Conservation (phyloP, 768 basidiomycete genomes). For the Lentinula sp. region DNA sequence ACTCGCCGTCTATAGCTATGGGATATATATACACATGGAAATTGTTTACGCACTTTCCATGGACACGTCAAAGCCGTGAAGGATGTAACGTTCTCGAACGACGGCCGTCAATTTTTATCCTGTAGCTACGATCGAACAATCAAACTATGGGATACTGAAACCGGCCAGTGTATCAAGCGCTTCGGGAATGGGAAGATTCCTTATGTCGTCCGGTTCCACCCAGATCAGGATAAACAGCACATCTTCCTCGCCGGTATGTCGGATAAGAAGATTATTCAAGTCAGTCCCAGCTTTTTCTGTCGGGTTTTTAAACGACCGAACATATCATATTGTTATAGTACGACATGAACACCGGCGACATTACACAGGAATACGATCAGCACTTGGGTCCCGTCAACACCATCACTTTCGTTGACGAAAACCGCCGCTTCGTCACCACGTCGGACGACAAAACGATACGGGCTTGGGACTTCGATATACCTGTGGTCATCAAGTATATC, state of each 20-base stretch:
- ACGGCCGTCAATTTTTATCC: conserved; percentile 83
- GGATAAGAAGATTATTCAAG: conserved; percentile 99
- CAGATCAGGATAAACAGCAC: conserved; percentile 92
- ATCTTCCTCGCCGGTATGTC: conserved; percentile 98
- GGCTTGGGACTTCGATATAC: conserved; percentile 99
- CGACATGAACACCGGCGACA: conserved; percentile 92
- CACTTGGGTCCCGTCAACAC: conserved; percentile 98
- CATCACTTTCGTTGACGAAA: conserved; percentile 98
- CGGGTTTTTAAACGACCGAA: no score
- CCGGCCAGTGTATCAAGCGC: conserved; percentile 93
- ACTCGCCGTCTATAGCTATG: conserved; percentile 63
- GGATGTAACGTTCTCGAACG: conserved; percentile 93
- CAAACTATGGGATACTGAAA: conserved; percentile 99
- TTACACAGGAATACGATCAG: conserved; percentile 97
- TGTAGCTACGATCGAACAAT: conserved; percentile 95
- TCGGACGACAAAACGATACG: conserved; percentile 99
- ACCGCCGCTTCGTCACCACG: conserved; percentile 94
- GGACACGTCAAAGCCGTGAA: conserved; percentile 97
- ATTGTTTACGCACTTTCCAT: conserved; percentile 94
- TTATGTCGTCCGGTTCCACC: conserved; percentile 92
- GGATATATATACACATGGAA: conserved; percentile 96
- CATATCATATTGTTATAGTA: conserved; percentile 51
- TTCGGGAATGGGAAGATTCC: conserved; percentile 98
- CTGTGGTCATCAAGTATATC: conserved; percentile 99
- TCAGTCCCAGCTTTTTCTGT: conserved; percentile 26